These are phyloP conservation scores for Tricholoma flavovirens DNA, from an alignment of 768 basidiomycete genomes.

Conservation along the genomic window DNA sequence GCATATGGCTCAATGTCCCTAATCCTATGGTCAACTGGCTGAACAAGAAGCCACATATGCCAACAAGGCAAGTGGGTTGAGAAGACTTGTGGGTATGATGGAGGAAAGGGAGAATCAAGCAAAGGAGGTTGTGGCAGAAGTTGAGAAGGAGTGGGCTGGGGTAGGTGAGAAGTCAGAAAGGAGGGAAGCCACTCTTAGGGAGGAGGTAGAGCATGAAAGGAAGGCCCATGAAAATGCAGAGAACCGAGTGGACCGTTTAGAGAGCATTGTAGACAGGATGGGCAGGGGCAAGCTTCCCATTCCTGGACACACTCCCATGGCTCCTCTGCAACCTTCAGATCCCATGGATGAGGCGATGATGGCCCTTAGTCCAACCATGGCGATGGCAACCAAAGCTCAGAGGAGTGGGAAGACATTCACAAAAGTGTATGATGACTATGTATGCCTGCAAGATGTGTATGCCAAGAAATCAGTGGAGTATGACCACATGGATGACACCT, in stretches of 20 bases:
- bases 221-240: conserved; percentile 66
- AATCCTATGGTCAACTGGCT: conserved; percentile 70
- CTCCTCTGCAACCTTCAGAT: conserved; percentile 42
- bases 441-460: conserved; percentile 79
- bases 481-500: conserved; percentile 75
- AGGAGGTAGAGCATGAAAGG: conserved; percentile 69
- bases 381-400: conserved; percentile 78
- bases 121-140: conserved; percentile 71
- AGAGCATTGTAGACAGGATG: conserved; percentile 63
- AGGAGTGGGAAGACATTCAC: conserved; percentile 87
- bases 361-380: conserved; percentile 81
- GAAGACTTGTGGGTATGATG: conserved; percentile 75
- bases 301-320: conserved; percentile 44
- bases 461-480: conserved; percentile 76
- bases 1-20: conserved; percentile 67
- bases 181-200: conserved; percentile 59
- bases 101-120: conserved; percentile 85
- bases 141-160: conserved; percentile 82
- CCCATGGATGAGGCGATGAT: conserved; percentile 50
- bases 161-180: conserved; percentile 65
- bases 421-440: conserved; percentile 88
- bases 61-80: conserved; percentile 67
- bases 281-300: conserved; percentile 66
- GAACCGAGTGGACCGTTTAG: conserved; percentile 63
- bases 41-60: conserved; percentile 82